These are phyloP conservation scores for Centella asiatica DNA, from an alignment of 129 eudicot species.

Conservation along the genomic window DNA sequence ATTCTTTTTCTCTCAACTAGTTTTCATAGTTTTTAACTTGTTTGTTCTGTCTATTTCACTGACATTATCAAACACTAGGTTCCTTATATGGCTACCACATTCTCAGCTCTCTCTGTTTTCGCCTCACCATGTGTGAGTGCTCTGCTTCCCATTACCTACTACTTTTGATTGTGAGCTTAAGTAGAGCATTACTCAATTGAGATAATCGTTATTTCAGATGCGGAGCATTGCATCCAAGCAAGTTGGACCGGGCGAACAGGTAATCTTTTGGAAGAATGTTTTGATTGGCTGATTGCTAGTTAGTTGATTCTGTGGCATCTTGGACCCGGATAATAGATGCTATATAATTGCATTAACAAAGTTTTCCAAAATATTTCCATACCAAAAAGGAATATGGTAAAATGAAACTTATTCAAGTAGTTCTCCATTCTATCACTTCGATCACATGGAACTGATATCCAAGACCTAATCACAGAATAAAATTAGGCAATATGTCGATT, in stretches of 20 bases:
- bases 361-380: background rate
- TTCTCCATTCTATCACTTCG: background rate
- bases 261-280: slow-evolving; percentile 2
- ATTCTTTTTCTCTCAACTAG: slow-evolving; percentile 13
- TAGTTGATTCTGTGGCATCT: slow-evolving; percentile 2
- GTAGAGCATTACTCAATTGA: slow-evolving; percentile 1
- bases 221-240: slow-evolving; percentile 88
- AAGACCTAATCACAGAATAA: background rate
- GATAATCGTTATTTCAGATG: slow-evolving; percentile 31
- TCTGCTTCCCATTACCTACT: background rate
- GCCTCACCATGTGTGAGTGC: slow-evolving; percentile 71
- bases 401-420: background rate
- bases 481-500: background rate
- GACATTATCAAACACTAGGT: slow-evolving; percentile 36
- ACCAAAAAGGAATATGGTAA: background rate
- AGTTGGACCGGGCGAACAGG: slow-evolving; percentile 90
- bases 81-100: slow-evolving; percentile 62
- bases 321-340: too few species aligned
- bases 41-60: slow-evolving; percentile 9
- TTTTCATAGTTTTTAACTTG: background rate
- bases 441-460: background rate
- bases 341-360: background rate
- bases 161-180: background rate
- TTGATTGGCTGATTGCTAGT: background rate
- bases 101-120: slow-evolving; percentile 49